phyloP scores from a whole-genome alignment of 805 yeast species.

The Brettanomyces naardenensis region DNA sequence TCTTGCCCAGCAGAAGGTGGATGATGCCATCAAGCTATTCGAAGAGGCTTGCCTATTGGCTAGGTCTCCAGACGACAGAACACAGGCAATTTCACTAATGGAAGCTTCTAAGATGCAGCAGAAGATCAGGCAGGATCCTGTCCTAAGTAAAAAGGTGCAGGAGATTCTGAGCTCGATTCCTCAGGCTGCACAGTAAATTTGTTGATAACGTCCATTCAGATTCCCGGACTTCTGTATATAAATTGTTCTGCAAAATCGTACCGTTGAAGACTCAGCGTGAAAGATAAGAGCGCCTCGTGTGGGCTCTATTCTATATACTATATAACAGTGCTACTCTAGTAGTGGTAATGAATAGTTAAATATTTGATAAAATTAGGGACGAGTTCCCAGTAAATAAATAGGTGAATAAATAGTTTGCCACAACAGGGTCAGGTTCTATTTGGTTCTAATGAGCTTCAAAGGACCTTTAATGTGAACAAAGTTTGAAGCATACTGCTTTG shows the following conservation, averaged over 20 bases:
- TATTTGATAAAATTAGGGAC: no score
- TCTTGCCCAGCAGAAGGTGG: constrained; percentile 74
- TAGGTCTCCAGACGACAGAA: constrained; percentile 77
- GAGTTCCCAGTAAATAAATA: background rate
- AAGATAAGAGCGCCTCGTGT: no score
- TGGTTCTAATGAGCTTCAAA: constrained; percentile 75
- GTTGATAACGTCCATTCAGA: background rate
- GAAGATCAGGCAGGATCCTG: constrained; percentile 64
- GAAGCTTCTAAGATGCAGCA: constrained; percentile 91
- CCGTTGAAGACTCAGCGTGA: no score
- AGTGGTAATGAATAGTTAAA: no score
- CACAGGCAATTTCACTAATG: constrained; percentile 84
- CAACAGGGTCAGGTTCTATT: constrained; percentile 30
- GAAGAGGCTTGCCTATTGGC: constrained; percentile 78
- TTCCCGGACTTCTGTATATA: no score
- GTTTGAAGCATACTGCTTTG: constrained; percentile 68
- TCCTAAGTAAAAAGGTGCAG: constrained; percentile 51
- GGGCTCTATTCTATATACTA: no score
- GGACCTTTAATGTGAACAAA: constrained; percentile 63
- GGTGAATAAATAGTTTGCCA: background rate
- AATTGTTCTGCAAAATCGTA: no score
- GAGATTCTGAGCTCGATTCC: constrained; percentile 40
- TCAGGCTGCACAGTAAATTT: no score
- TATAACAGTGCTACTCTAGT: no score
- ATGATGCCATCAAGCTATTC: constrained; percentile 74